Evolutionary conservation across 768 basidiomycete genomes (phyloP).

Genomic region (Tricholoma hemisulphureum): DNA sequence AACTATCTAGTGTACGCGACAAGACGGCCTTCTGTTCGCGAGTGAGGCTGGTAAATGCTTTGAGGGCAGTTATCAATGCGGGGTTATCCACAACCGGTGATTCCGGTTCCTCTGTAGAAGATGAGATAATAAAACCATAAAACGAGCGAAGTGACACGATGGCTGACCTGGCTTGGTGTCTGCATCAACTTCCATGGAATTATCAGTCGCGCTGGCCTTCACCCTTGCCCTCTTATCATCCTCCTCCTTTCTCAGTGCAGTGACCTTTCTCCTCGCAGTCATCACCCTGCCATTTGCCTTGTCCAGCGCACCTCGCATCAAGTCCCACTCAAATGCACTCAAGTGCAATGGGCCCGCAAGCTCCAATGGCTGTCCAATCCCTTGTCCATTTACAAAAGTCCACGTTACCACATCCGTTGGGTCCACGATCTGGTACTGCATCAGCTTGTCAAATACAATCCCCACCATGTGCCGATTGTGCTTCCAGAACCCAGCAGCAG

Average conservation of each 20-base stretch:
- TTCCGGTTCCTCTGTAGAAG: constrained; percentile 35
- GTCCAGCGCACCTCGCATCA: constrained; percentile 78
- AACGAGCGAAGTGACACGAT: neutral
- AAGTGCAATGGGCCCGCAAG: constrained; percentile 17
- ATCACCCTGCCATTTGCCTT: constrained; percentile 89
- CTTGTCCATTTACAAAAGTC: constrained; percentile 63
- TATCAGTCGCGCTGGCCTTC: constrained; percentile 60
- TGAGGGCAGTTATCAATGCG: constrained; percentile 66
- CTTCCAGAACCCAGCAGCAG: constrained; percentile 79
- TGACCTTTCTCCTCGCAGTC: constrained; percentile 72
- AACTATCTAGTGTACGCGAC: constrained; percentile 71
- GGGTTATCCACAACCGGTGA: constrained; percentile 57
- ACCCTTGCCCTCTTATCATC: constrained; percentile 79
- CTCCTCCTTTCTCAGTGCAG: constrained; percentile 79
- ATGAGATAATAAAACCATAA: constrained; percentile 6
- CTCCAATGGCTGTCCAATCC: constrained; percentile 23
- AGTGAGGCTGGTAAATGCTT: constrained; percentile 71
- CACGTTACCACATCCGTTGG: constrained; percentile 87
- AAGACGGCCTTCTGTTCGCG: constrained; percentile 76
- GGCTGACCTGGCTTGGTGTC: constrained; percentile 50
- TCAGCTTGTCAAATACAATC: constrained; percentile 95
- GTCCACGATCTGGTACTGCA: constrained; percentile 98
- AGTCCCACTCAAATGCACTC: constrained; percentile 78
- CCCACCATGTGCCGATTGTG: constrained; percentile 81
- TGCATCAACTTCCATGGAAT: constrained; percentile 71